These are phyloP conservation scores for Tremellales sp. DNA, from an alignment of 1,284 basidiomycete genomes.

Conservation along the genomic window DNA sequence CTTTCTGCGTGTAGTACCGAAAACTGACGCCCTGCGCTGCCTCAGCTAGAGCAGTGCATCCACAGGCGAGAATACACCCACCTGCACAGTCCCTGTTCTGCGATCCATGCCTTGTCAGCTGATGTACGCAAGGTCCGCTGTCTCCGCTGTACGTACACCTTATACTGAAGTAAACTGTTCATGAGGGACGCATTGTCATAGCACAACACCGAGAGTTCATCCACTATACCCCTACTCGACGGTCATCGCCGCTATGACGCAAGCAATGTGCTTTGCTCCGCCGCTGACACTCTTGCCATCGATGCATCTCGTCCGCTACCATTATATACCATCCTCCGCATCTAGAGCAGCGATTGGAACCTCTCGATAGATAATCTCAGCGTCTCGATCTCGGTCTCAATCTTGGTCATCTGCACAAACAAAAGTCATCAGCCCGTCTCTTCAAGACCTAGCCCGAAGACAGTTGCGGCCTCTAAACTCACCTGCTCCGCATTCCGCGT, in stretches of 20 bases:
- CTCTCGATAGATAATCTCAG: conserved; percentile 45
- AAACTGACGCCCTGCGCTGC: conserved; percentile 36
- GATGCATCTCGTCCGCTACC: no score
- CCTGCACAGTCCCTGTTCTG: conserved; percentile 38
- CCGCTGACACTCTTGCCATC: no score
- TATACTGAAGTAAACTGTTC: not conserved
- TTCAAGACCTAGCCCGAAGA: not conserved
- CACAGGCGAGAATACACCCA: conserved; percentile 13
- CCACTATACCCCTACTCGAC: not conserved
- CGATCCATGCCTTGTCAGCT: no score
- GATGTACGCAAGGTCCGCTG: no score
- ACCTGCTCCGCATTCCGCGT: conserved; percentile 76
- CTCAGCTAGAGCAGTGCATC: not conserved
- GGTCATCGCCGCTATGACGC: no score
- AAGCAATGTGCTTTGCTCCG: no score
- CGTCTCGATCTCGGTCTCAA: conserved; percentile 46
- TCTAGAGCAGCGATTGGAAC: conserved; percentile 43
- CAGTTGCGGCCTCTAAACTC: conserved; percentile 18
- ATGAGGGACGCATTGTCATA: not conserved
- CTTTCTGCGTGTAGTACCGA: conserved; percentile 34
- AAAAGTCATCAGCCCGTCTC: not conserved
- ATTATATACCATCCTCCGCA: no score
- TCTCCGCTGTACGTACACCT: no score
- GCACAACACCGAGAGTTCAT: not conserved
- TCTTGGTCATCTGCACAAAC: conserved; percentile 35